A percentile compares a stretch with the other conserved stretches of the same genome.
phyloP scores from a whole-genome alignment of 768 basidiomycete genomes.

The Coprinopsis sp. region DNA sequence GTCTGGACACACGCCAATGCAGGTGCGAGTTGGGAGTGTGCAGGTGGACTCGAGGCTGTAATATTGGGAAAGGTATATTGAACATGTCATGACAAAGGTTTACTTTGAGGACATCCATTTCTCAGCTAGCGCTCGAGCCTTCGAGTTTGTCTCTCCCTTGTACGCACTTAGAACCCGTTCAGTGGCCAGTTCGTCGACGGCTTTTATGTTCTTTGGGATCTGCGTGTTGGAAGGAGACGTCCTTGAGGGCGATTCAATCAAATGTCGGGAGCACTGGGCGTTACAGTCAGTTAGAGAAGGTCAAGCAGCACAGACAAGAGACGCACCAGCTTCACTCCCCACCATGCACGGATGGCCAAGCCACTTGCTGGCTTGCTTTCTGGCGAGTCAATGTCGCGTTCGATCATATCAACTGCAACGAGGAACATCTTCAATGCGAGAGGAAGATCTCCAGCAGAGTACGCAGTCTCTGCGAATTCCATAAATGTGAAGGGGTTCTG shows the following conservation, averaged over 20 bases:
- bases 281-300: not conserved
- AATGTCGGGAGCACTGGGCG: conserved; percentile 54
- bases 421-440: conserved; percentile 79
- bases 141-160: conserved; percentile 39
- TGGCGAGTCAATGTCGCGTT: conserved; percentile 43
- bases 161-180: conserved; percentile 66
- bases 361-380: conserved; percentile 43
- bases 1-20: no score
- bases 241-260: conserved; percentile 37
- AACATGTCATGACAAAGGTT: not conserved
- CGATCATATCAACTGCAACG: conserved; percentile 73
- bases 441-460: conserved; percentile 69
- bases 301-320: not conserved
- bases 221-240: conserved; percentile 55
- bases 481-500: conserved; percentile 83
- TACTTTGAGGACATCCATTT: conserved; percentile 36
- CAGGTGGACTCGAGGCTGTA: no score
- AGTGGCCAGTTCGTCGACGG: conserved; percentile 68
- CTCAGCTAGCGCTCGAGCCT: conserved; percentile 40
- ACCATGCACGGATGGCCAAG: conserved; percentile 72
- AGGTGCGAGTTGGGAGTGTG: no score
- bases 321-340: conserved; percentile 75
- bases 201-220: conserved; percentile 50
- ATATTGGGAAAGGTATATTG: not conserved
- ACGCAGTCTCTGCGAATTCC: conserved; percentile 86